Evolutionary conservation across 208 protist species (phyloP).

Genomic region (Porcisia deanei): DNA sequence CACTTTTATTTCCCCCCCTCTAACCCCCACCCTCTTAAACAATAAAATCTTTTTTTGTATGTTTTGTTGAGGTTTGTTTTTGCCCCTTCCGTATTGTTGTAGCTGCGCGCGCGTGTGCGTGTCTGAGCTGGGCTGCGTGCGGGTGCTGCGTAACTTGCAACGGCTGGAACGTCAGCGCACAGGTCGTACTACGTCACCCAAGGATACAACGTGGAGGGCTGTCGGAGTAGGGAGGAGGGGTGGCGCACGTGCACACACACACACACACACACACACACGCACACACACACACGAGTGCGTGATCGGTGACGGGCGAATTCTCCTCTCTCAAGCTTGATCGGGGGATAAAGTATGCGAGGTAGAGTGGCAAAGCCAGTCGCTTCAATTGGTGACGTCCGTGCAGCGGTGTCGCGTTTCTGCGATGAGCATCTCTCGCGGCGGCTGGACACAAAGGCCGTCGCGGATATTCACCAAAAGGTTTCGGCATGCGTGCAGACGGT

Average conservation of each 20-base stretch:
- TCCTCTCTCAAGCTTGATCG: background rate
- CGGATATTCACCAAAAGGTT: constrained; percentile 42
- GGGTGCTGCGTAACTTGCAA: too few relatives aligned
- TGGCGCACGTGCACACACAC: background rate
- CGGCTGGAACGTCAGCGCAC: too few relatives aligned
- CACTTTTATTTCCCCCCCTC: background rate
- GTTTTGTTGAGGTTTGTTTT: too few relatives aligned
- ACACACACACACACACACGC: constrained; percentile 1
- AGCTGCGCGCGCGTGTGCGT: too few relatives aligned
- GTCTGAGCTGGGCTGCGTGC: too few relatives aligned
- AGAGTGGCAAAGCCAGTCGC: constrained; percentile 5
- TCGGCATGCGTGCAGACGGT: constrained; percentile 44
- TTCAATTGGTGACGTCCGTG: constrained; percentile 12
- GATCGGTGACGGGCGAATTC: too few relatives aligned
- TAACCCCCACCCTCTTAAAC: too few relatives aligned
- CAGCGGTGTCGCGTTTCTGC: constrained; percentile 24
- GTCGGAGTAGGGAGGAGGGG: background rate
- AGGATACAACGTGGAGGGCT: too few relatives aligned
- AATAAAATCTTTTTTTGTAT: too few relatives aligned
- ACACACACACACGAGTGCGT: background rate
- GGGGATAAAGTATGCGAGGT: constrained; percentile 9
- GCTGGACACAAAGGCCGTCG: constrained; percentile 52
- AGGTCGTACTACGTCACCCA: too few relatives aligned
- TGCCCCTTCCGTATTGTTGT: too few relatives aligned
- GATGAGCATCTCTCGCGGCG: constrained; percentile 16